Evolutionary conservation across 2,329 filamentous ascomycete species (phyloP).

Genomic region (Monosporascus sp.): DNA sequence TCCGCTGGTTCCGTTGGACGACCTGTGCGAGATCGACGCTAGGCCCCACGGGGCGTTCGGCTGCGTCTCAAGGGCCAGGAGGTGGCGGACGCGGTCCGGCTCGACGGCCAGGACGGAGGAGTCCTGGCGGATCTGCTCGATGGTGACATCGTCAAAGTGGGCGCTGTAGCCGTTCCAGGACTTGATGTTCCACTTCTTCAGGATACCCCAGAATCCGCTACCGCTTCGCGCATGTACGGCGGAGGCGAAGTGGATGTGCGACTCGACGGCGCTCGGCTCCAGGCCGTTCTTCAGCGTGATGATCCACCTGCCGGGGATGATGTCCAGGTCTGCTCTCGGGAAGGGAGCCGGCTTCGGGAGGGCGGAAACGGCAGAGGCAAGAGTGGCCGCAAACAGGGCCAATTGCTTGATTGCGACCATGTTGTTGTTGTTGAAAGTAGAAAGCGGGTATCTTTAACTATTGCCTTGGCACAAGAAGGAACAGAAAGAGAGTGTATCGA

Average conservation of each 20-base stretch:
- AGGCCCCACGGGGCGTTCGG: constrained; percentile 25
- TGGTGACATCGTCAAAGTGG: constrained; percentile 4
- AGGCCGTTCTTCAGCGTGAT: constrained; percentile 3
- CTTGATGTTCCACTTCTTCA: constrained; percentile 1
- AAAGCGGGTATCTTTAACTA: not conserved
- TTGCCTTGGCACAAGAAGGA: not conserved
- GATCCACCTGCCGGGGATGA: constrained; percentile 5
- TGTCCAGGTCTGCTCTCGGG: not conserved
- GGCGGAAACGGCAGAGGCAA: not conserved
- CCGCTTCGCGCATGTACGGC: constrained; percentile 4
- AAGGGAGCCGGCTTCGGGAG: not conserved
- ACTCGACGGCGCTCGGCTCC: not conserved
- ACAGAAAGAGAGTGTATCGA: not conserved
- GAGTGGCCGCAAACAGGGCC: constrained; percentile 2
- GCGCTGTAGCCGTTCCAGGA: constrained; percentile 4
- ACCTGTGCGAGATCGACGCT: constrained; percentile 18
- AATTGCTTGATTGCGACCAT: constrained; percentile 2
- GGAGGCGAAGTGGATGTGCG: constrained; percentile 1
- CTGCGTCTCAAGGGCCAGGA: constrained; percentile 13
- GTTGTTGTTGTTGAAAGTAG: not conserved
- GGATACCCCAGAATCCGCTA: constrained; percentile 1
- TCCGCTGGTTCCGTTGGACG: not conserved
- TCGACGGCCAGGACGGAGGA: constrained; percentile 21
- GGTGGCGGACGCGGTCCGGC: constrained; percentile 23
- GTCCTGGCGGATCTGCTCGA: constrained; percentile 3